A percentile compares a stretch with the other conserved stretches of the same genome.
These are phyloP conservation scores for Retiboletus flavoniger DNA, from an alignment of 1,284 basidiomycete species.

Conservation along the genomic window DNA sequence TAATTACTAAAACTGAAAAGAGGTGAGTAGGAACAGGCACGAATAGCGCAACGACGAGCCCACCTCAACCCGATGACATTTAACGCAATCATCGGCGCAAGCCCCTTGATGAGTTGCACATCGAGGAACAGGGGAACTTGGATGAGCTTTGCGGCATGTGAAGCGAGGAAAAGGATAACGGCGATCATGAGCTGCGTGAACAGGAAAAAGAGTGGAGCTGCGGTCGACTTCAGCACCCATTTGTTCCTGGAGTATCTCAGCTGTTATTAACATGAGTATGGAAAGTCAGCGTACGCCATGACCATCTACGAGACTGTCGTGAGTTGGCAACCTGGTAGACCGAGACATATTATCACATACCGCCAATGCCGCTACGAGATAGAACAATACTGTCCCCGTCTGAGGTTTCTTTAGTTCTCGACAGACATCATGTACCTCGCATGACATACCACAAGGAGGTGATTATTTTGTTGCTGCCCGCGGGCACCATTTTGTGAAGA, in stretches of 20 bases:
- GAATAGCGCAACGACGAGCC: conserved; percentile 11
- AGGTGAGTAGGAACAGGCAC: not conserved
- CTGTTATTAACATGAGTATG: not conserved
- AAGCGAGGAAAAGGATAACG: conserved; percentile 66
- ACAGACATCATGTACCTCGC: not conserved
- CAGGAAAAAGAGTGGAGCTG: conserved; percentile 82
- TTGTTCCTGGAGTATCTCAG: conserved; percentile 57
- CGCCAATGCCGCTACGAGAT: conserved; percentile 77
- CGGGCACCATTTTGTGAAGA: conserved; percentile 31
- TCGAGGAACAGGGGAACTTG: conserved; percentile 64
- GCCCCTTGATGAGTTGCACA: conserved; percentile 60
- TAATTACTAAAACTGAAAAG: conserved; percentile 78
- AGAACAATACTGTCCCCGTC: conserved; percentile 71
- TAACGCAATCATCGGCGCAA: conserved; percentile 69
- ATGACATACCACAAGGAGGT: conserved; percentile 32
- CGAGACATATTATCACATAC: conserved; percentile 47
- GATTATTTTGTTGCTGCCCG: conserved; percentile 31
- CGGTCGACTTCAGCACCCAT: conserved; percentile 72
- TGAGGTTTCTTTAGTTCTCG: conserved; percentile 29
- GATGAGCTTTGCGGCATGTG: conserved; percentile 60
- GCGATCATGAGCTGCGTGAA: conserved; percentile 78
- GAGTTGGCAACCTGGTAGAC: conserved; percentile 10
- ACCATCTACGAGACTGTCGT: conserved; percentile 58
- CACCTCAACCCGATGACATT: conserved; percentile 82
- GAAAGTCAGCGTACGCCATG: conserved; percentile 55